Base-by-base conservation (phyloP, 371 early-diverging fungal genomes). In the Umbelopsis sp. region DNA sequence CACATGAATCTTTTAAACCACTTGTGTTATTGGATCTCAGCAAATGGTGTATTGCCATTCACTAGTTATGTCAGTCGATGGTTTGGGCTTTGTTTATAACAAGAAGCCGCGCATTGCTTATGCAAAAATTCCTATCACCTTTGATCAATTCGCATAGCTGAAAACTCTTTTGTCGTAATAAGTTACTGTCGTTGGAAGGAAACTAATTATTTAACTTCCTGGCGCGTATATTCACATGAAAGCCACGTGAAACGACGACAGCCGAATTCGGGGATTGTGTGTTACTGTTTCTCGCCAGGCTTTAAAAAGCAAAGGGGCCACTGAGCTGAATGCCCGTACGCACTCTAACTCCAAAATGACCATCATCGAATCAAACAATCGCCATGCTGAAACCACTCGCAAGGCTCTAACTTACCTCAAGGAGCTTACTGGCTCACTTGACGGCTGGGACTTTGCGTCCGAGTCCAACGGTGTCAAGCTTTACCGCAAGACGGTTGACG, bases 241-340 rank as follows among this genome's bases (percentile, higher is more conserved):
- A 57, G 12, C 57, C 57, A 57, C 57, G 57, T 57, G 57, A 57
- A 57, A 57, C 14, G n/a, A 11, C 11, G 12, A 29, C 29, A 57
- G 57, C 57, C 57, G 57, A 57, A 35, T 35, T 57, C 57, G 57
- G 57, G 57, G 57, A 57, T 57, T 57, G 48, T 29, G 57, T 57
- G 57, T 35, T 3, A 57, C 35, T 18, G 35, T 18, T 57, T 16
- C 29, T 25, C 8, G 52, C 22, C 24, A 75, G 75, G 29, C 52
- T 82, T 1, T 69, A 74, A 44, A 72, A 65, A 32, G 78, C 70
- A 50, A 82, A 82, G 44, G 80, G 75, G 35, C 41, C 78, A 75
- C 3, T 20, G 22, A 22, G 29, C 29, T 51, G 20, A 29, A 35
- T 35, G 11, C 29, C 8, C 12, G 57, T 48, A 16, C 48, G 0